A percentile compares a stretch with the other conserved stretches of the same genome.
Evolutionary conservation across 192 early-diverging fungal genomes (phyloP).

Genomic region (Powellomyces hirtus): DNA sequence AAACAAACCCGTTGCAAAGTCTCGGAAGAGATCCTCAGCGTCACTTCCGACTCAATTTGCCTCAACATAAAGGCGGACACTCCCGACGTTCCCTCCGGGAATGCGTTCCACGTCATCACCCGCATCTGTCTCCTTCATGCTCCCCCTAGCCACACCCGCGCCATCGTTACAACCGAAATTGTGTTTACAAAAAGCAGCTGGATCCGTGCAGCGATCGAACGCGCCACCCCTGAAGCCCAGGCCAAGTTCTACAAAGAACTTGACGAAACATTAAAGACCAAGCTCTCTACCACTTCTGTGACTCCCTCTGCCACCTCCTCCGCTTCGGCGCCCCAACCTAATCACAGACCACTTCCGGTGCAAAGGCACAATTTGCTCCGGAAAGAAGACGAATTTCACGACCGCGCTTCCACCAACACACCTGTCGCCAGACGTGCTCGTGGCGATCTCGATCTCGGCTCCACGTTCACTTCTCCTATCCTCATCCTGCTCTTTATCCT

Average conservation of each 20-base stretch:
- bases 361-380: no score
- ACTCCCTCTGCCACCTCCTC: not conserved
- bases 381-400: no score
- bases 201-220: conserved; percentile 19
- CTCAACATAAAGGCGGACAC: not conserved
- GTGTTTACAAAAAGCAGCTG: conserved; percentile 24
- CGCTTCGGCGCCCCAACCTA: not conserved
- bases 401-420: no score
- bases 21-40: conserved; percentile 7
- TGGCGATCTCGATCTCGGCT: no score
- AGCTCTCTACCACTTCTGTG: not conserved
- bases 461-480: no score
- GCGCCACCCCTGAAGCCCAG: conserved; percentile 17
- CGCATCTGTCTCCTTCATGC: conserved; percentile 15
- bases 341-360: no score
- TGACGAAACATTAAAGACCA: not conserved
- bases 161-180: conserved; percentile 13
- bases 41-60: conserved; percentile 13
- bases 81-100: conserved; percentile 22
- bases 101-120: conserved; percentile 4
- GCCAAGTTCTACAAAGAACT: conserved; percentile 8
- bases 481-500: not conserved
- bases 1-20: conserved; percentile 22
- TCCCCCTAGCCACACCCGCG: not conserved
- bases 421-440: no score